Conservation (phyloP, 768 basidiomycete genomes). For the Pulveroboletus sp. region DNA sequence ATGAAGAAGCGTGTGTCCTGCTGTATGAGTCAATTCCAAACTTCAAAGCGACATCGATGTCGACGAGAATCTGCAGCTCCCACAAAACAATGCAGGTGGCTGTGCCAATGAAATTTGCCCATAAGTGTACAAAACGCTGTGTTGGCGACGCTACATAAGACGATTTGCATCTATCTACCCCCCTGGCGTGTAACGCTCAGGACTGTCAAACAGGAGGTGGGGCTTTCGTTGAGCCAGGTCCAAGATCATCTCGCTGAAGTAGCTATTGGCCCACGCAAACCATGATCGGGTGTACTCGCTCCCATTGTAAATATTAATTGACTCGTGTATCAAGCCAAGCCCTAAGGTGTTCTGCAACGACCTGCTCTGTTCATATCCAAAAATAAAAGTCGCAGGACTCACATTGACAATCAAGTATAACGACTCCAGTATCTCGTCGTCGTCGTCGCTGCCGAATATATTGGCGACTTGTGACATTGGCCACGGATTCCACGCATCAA, state of each 20-base stretch:
- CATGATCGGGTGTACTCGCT: slow-evolving; percentile 63
- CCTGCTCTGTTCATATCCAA: too few species aligned
- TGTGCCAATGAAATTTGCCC: slow-evolving; percentile 9
- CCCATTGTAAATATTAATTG: slow-evolving; percentile 56
- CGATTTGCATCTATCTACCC: too few species aligned
- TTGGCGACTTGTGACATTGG: slow-evolving; percentile 78
- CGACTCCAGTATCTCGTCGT: slow-evolving; percentile 58
- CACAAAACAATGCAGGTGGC: slow-evolving; percentile 10
- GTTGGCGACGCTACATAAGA: too few species aligned
- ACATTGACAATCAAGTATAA: slow-evolving; percentile 69
- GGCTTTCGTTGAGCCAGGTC: slow-evolving; percentile 75
- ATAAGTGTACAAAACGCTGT: neutral
- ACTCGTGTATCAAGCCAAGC: slow-evolving; percentile 77
- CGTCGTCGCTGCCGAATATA: slow-evolving; percentile 72
- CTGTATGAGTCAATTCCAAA: slow-evolving; percentile 14
- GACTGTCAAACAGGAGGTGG: slow-evolving; percentile 54
- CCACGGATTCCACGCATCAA: slow-evolving; percentile 73
- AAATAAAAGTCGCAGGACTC: too few species aligned
- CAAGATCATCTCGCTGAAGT: slow-evolving; percentile 78
- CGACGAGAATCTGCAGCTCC: too few species aligned
- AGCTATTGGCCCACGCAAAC: slow-evolving; percentile 85
- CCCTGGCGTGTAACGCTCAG: slow-evolving; percentile 55
- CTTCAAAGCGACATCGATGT: slow-evolving; percentile 10
- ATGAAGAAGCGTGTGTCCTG: slow-evolving; percentile 12
- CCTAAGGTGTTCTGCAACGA: slow-evolving; percentile 71